phyloP scores from a whole-genome alignment of 257 asterid genomes.

The Solanum paucissectum region DNA sequence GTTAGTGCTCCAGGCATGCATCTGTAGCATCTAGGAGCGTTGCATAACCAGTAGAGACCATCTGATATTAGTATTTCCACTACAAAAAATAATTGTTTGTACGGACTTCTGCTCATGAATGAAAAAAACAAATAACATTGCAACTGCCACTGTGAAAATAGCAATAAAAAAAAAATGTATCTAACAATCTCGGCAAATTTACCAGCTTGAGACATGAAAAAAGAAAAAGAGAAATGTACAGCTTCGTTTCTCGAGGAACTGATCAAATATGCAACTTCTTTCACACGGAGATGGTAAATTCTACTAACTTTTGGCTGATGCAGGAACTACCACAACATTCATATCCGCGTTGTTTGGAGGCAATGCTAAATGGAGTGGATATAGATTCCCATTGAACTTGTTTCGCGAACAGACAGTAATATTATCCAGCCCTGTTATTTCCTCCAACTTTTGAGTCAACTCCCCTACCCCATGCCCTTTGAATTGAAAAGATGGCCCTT shows the following conservation, averaged over 20 bases:
- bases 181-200: not conserved
- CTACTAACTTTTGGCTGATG: slow-evolving; percentile 41
- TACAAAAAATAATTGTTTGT: not conserved
- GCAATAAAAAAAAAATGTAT: not conserved
- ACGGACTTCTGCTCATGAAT: not conserved
- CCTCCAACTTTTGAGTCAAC: slow-evolving; percentile 46
- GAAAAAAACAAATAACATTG: not conserved
- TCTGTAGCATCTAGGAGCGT: not conserved
- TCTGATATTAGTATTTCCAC: not conserved
- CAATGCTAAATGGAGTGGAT: slow-evolving; percentile 82
- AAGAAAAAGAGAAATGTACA: not conserved
- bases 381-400: slow-evolving; percentile 71
- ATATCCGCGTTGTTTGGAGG: slow-evolving; percentile 81
- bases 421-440: slow-evolving; percentile 49
- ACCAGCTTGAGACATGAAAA: not conserved
- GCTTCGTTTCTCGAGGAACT: not conserved
- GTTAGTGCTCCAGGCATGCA: not conserved
- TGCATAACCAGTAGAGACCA: not conserved
- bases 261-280: not conserved
- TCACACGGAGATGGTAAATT: not conserved
- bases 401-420: slow-evolving; percentile 58
- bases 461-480: slow-evolving; percentile 56
- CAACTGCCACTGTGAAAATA: not conserved
- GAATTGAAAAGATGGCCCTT: slow-evolving; percentile 51
- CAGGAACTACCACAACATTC: slow-evolving; percentile 63